Conservation (phyloP, 2,329 filamentous ascomycete genomes). For the Talaromyces sp. region DNA sequence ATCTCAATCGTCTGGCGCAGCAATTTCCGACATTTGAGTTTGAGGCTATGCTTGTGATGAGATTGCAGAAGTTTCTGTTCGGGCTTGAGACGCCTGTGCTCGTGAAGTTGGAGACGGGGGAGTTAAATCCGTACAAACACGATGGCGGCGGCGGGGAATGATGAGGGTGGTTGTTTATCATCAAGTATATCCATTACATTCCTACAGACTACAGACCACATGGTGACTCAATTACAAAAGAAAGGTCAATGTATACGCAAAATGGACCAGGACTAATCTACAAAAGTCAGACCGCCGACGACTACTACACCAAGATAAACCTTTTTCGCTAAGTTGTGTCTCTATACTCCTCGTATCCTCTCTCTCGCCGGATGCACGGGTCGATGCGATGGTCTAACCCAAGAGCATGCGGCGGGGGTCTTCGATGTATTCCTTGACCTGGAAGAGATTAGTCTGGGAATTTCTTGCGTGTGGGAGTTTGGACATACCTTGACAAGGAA, state of each 20-base stretch:
- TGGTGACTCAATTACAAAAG: neutral
- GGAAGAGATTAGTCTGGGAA: constrained; percentile 18
- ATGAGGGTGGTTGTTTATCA: neutral
- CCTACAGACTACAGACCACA: neutral
- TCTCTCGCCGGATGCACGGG: neutral
- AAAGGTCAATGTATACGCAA: constrained; percentile 11
- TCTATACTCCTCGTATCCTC: neutral
- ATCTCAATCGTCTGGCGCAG: constrained; percentile 7
- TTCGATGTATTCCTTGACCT: constrained; percentile 93
- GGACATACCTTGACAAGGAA: constrained; percentile 76
- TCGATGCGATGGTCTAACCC: neutral
- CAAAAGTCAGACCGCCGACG: neutral
- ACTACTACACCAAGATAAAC: neutral
- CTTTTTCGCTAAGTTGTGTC: neutral
- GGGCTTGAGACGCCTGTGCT: constrained; percentile 48
- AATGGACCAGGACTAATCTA: constrained; percentile 4
- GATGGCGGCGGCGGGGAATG: neutral
- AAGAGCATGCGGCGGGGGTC: constrained; percentile 57
- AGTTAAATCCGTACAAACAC: constrained; percentile 21
- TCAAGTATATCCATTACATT: neutral
- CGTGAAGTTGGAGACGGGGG: constrained; percentile 51
- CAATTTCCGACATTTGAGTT: constrained; percentile 37
- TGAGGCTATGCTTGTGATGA: constrained; percentile 39
- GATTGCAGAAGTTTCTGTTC: constrained; percentile 44
- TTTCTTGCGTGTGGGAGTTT: neutral